Evolutionary conservation across 306 rosid genomes (phyloP).

Genomic region (Rubus parviflorus): DNA sequence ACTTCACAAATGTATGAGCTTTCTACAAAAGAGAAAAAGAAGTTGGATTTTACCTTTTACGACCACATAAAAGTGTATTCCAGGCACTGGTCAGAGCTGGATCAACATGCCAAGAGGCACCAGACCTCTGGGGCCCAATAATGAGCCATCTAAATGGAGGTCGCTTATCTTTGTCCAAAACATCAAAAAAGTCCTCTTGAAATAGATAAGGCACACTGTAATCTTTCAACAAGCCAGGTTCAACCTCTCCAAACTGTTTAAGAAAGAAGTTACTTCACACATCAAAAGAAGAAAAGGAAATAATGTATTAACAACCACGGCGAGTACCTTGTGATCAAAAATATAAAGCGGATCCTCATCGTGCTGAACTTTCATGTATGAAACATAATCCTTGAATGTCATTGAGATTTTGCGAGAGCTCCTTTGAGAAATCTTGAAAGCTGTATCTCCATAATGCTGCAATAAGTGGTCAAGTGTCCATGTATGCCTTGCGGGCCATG

Average conservation of each 20-base stretch:
- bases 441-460: slow-evolving; percentile 62
- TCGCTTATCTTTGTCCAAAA: slow-evolving; percentile 69
- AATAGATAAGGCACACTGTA: slow-evolving; percentile 84
- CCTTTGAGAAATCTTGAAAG: slow-evolving; percentile 85
- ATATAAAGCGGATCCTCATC: slow-evolving; percentile 98
- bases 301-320: background rate
- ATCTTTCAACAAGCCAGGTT: slow-evolving; percentile 83
- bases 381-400: slow-evolving; percentile 80
- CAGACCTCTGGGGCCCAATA: slow-evolving; percentile 97
- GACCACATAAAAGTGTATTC: slow-evolving; percentile 93
- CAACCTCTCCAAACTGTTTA: slow-evolving; percentile 87
- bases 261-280: slow-evolving; percentile 9
- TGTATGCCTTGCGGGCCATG: slow-evolving; percentile 83
- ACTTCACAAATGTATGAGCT: background rate
- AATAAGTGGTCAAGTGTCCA: slow-evolving; percentile 81
- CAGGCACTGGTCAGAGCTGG: slow-evolving; percentile 99
- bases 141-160: slow-evolving; percentile 97
- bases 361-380: slow-evolving; percentile 76
- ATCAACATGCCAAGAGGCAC: slow-evolving; percentile 99
- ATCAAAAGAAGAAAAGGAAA: background rate
- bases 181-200: slow-evolving; percentile 85
- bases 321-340: slow-evolving; percentile 85
- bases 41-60: slow-evolving; percentile 63
- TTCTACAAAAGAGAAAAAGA: slow-evolving; percentile 7
- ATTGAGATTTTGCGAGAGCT: slow-evolving; percentile 59